Conservation (phyloP, 1,139 yeast genomes). For the Taiozyma onychis region DNA sequence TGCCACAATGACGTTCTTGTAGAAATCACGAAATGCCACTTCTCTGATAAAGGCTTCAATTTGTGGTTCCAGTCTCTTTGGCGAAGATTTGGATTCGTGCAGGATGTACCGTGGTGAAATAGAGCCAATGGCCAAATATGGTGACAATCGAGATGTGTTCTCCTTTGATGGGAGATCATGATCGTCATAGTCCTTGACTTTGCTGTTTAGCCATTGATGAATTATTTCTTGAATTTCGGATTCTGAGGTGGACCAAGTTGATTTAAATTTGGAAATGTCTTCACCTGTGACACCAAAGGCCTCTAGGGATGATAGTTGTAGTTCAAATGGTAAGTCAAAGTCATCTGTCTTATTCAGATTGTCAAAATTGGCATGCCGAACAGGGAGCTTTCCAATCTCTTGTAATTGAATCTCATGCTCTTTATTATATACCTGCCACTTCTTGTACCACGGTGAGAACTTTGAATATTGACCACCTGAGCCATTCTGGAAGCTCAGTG, state of each 20-base stretch:
- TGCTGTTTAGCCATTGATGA: constrained; percentile 26
- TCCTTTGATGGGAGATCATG: constrained; percentile 26
- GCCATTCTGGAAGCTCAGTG: constrained; percentile 36
- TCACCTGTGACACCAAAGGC: constrained; percentile 3
- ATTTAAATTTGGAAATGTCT: constrained; percentile 20
- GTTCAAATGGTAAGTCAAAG: constrained; percentile 6
- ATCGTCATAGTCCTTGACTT: constrained; percentile 28
- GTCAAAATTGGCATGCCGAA: constrained; percentile 3
- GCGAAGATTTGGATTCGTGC: not conserved
- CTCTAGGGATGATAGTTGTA: constrained; percentile 7
- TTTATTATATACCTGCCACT: constrained; percentile 36
- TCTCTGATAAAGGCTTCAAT: constrained; percentile 43
- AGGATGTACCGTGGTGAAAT: constrained; percentile 39
- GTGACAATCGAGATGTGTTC: constrained; percentile 39
- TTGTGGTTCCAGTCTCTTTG: not conserved
- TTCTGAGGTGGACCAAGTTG: constrained; percentile 31
- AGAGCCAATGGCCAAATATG: constrained; percentile 42
- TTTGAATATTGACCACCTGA: constrained; percentile 45
- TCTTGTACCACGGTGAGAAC: constrained; percentile 48
- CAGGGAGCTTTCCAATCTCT: constrained; percentile 1
- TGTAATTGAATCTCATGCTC: constrained; percentile 9
- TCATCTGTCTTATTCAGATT: constrained; percentile 10
- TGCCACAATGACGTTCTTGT: constrained; percentile 40
- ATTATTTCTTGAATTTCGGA: constrained; percentile 31
- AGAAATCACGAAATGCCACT: constrained; percentile 55